A percentile compares a stretch with the other conserved stretches of the same genome.
phyloP scores from a whole-genome alignment of 768 basidiomycete genomes.

The Gloeopeniophorella convolvens region DNA sequence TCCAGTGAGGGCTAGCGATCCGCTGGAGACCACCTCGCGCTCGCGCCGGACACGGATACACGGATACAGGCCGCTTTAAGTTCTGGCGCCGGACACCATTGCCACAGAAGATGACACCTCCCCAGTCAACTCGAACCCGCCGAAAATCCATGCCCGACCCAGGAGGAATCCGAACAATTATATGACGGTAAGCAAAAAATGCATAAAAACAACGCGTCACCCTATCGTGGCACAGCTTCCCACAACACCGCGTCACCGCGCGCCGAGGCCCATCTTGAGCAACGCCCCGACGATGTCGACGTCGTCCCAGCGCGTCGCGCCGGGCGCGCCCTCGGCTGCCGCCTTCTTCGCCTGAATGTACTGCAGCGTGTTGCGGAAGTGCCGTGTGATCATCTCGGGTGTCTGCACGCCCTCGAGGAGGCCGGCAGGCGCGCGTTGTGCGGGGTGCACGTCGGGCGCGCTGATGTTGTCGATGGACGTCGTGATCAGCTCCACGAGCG shows the following conservation, averaged over 20 bases:
- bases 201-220: constrained; percentile 5
- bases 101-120: too few relatives aligned
- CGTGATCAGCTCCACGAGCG: constrained; percentile 91
- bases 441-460: constrained; percentile 81
- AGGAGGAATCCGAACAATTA: neutral
- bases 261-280: constrained; percentile 69
- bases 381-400: constrained; percentile 88
- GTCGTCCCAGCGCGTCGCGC: constrained; percentile 65
- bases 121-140: too few relatives aligned
- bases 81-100: too few relatives aligned
- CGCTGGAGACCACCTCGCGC: too few relatives aligned
- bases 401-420: constrained; percentile 89
- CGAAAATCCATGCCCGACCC: neutral
- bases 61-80: too few relatives aligned
- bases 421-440: constrained; percentile 81
- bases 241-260: constrained; percentile 5
- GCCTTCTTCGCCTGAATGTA: constrained; percentile 80
- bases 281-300: constrained; percentile 86
- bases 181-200: constrained; percentile 16
- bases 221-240: constrained; percentile 8
- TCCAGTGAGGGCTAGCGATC: too few relatives aligned
- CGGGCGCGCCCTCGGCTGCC: constrained; percentile 35
- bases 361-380: constrained; percentile 85
- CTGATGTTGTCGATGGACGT: constrained; percentile 89
- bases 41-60: too few relatives aligned